Conservation (phyloP, 2,329 filamentous ascomycete species). For the Diaporthe sp. region DNA sequence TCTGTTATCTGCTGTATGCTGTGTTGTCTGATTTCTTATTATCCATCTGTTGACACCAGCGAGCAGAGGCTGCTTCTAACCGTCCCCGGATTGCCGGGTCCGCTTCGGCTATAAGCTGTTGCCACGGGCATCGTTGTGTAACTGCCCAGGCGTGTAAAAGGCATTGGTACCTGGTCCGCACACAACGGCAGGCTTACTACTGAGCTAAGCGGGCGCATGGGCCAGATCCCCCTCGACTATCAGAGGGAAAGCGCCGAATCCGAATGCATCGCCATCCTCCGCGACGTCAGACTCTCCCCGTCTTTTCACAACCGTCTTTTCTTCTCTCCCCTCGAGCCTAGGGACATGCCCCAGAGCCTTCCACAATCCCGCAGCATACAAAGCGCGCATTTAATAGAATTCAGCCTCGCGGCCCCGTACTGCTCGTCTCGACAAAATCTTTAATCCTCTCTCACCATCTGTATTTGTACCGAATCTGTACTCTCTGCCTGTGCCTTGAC, state of each 20-base stretch:
- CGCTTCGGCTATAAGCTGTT: constrained; percentile 7
- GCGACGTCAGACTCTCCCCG: constrained; percentile 19
- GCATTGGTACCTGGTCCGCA: not conserved
- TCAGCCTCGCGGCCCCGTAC: not conserved
- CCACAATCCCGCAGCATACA: constrained; percentile 12
- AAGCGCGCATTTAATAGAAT: constrained; percentile 19
- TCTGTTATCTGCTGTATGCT: not conserved
- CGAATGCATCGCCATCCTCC: constrained; percentile 18
- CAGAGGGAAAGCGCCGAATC: constrained; percentile 12
- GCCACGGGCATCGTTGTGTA: not conserved
- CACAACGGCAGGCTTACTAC: not conserved
- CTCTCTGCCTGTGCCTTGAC: constrained; percentile 10
- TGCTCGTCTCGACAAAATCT: not conserved
- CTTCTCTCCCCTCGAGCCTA: not conserved
- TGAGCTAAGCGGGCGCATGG: constrained; percentile 4
- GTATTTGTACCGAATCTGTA: constrained; percentile 12
- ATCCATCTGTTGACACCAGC: not conserved
- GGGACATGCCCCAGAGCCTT: not conserved
- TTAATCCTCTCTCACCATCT: constrained; percentile 3
- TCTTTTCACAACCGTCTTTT: constrained; percentile 15
- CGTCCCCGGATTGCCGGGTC: constrained; percentile 14
- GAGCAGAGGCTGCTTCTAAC: not conserved
- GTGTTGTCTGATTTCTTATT: not conserved
- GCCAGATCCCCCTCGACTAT: constrained; percentile 9
- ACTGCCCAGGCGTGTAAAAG: not conserved